phyloP scores from a whole-genome alignment of 129 eudicot species.

The Artemisia annua region DNA sequence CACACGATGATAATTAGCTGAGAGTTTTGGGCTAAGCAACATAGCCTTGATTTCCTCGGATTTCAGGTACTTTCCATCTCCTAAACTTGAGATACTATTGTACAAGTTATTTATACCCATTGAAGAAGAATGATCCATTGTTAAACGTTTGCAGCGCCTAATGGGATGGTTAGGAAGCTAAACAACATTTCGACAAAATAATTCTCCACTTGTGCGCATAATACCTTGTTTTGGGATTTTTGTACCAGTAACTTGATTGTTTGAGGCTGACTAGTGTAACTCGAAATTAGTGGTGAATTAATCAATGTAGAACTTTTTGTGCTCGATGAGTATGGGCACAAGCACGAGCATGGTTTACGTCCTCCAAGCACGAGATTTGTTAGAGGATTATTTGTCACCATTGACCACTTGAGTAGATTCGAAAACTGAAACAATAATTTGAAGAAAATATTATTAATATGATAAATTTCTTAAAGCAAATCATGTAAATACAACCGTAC shows the following conservation, averaged over 20 bases:
- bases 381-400: constrained; percentile 30
- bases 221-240: constrained; percentile 37
- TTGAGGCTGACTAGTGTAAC: constrained; percentile 2
- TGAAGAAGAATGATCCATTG: constrained; percentile 10
- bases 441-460: too few species aligned
- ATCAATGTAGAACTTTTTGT: not conserved
- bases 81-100: constrained; percentile 31
- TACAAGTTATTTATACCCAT: constrained; percentile 37
- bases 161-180: constrained; percentile 38
- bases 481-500: constrained; percentile 19
- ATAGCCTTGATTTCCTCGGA: constrained; percentile 28
- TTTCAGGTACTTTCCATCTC: constrained; percentile 31
- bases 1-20: constrained; percentile 17
- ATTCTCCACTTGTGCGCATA: constrained; percentile 41
- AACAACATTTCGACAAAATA: constrained; percentile 48
- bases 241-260: constrained; percentile 32
- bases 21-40: constrained; percentile 33
- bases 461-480: constrained; percentile 21
- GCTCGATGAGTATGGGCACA: too few species aligned
- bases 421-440: constrained; percentile 28
- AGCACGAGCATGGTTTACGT: not conserved
- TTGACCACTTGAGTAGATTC: constrained; percentile 34
- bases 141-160: constrained; percentile 24
- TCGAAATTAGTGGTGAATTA: not conserved
- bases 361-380: constrained; percentile 14